These are phyloP conservation scores for Taphrina betulina DNA, from an alignment of 1,139 yeast species.

Conservation along the genomic window DNA sequence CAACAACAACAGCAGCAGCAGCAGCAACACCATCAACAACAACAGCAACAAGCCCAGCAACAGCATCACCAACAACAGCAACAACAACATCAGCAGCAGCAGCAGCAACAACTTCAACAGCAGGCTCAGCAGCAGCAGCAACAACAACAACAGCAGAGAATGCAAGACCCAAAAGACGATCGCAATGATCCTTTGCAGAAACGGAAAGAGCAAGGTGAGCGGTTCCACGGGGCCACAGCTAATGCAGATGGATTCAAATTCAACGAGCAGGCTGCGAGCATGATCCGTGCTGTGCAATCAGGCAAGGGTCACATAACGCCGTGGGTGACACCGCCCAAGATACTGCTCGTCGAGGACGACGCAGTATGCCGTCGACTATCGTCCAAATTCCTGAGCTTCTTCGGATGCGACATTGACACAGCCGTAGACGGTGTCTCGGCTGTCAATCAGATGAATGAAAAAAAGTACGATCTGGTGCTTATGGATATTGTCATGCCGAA, in stretches of 20 bases:
- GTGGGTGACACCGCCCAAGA: conserved; percentile 46
- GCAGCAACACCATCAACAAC: neutral
- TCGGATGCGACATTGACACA: conserved; percentile 89
- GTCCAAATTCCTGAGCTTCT: conserved; percentile 72
- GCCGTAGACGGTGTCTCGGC: conserved; percentile 92
- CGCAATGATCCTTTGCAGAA: conserved; percentile 8
- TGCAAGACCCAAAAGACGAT: conserved; percentile 12
- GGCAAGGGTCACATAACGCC: conserved; percentile 31
- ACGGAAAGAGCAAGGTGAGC: conserved; percentile 1
- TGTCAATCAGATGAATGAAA: conserved; percentile 66
- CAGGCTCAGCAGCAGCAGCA: neutral
- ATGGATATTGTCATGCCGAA: conserved; percentile 97
- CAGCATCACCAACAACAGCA: neutral
- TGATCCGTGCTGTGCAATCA: conserved; percentile 26
- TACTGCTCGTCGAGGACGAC: conserved; percentile 81
- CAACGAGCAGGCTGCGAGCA: conserved; percentile 28
- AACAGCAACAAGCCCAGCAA: conserved; percentile 1
- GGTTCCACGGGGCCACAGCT: conserved; percentile 5
- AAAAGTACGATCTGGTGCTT: conserved; percentile 61
- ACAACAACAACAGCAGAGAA: conserved; percentile 2
- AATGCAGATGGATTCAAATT: conserved; percentile 4
- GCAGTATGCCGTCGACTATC: conserved; percentile 60
- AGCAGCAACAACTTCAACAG: conserved; percentile 29
- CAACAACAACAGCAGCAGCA: conserved; percentile 12
- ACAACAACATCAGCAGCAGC: conserved; percentile 36